Base-by-base conservation (phyloP, 1,284 basidiomycete genomes). In the Mycosarcoma maydis region DNA sequence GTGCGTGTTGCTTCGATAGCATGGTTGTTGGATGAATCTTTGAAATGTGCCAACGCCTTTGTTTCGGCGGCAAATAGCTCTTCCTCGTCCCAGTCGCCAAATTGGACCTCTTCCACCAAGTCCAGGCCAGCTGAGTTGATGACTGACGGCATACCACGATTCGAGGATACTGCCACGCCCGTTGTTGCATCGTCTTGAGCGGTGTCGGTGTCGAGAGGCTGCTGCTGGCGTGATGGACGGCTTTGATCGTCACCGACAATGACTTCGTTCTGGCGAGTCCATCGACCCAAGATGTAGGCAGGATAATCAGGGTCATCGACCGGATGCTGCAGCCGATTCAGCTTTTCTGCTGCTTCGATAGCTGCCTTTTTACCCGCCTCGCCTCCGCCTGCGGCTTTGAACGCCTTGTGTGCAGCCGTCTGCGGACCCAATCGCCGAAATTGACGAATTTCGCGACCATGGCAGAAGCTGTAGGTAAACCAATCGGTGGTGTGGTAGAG, bases 401-500 rank as follows among this genome's bases (percentile, higher is more conserved):
- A 56, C 0, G 65, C 65, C 9, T 57, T 43, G 3, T 51, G 46
- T 1, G 57, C 62, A 1, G 68, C 68, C 4, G 48, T 46, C 19
- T 43, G 45, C 1, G 62, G 30, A 5, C 58, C 54, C 5, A 76
- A 54, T 9, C 66, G 65, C 3, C 62, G 34, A 43, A 79, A 79
- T 41, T 79, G 77, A 2, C 68, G 57, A 14, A 79, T 54, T 38
- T 62, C 49, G 22, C 53, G 47, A 5, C 77, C 77, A 17, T 78
- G 68, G 47, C 77, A 79, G 67, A 75, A 72, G 30, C 59, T 50
- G 55, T 79, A 79, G 27, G 76, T 77, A 51, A 79, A 79, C 77
- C 77, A 79, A 29, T 77, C 76, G 7, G 60, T 24, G 16, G 64
- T 73, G 40, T 76, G 72, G 36, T 73, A 79, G 33, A 79, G 61